phyloP scores from a whole-genome alignment of 768 basidiomycete species.

The Crassisporium funariophilum region DNA sequence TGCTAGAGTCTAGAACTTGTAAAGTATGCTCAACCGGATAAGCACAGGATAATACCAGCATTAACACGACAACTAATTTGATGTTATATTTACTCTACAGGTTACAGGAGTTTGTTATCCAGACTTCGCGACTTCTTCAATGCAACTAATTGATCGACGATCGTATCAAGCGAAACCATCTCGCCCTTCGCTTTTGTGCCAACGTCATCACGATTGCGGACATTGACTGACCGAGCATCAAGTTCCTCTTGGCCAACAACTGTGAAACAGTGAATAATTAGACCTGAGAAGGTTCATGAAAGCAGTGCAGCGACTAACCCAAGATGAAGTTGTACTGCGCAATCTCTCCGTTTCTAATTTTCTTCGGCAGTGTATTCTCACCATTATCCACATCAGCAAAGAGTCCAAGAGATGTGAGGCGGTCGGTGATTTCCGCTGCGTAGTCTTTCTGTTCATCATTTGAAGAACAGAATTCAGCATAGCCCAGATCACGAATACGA shows the following conservation, averaged over 20 bases:
- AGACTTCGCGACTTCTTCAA: slow-evolving; percentile 61
- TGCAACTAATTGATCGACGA: slow-evolving; percentile 66
- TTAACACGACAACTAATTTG: no score
- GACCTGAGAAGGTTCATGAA: neutral
- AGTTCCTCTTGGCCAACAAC: slow-evolving; percentile 96
- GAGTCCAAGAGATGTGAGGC: slow-evolving; percentile 67
- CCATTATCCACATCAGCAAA: slow-evolving; percentile 93
- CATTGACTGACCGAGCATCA: slow-evolving; percentile 85
- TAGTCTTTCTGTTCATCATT: slow-evolving; percentile 72
- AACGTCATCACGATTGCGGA: slow-evolving; percentile 93
- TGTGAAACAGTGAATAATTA: slow-evolving; percentile 31
- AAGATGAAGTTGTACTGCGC: slow-evolving; percentile 98
- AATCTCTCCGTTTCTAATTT: slow-evolving; percentile 95
- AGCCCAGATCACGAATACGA: slow-evolving; percentile 5
- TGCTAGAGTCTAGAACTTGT: neutral
- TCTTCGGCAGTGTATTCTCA: slow-evolving; percentile 92
- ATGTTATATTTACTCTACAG: no score
- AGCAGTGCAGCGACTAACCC: slow-evolving; percentile 51
- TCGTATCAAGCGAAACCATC: slow-evolving; percentile 70
- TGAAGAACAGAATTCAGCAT: slow-evolving; percentile 15
- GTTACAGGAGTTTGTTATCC: slow-evolving; percentile 41
- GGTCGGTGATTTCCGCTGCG: slow-evolving; percentile 76
- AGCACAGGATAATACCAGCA: no score
- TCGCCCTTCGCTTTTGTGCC: slow-evolving; percentile 82
- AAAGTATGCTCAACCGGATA: no score